These are phyloP conservation scores for Pseudogymnoascus sp. DNA, from an alignment of 2,329 filamentous ascomycete species.

Conservation along the genomic window DNA sequence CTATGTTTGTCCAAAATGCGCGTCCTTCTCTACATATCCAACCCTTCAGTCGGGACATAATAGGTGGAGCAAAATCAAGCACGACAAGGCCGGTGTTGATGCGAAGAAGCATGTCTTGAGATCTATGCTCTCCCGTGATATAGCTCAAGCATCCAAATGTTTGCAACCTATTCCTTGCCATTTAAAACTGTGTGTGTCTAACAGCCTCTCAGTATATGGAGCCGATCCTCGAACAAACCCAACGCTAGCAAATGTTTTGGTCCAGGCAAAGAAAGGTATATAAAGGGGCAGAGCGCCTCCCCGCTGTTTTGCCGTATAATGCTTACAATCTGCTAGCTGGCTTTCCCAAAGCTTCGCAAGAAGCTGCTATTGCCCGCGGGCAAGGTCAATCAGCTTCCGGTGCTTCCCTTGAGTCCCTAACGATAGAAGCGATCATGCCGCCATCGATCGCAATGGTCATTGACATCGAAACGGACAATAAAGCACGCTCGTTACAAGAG, in stretches of 20 bases:
- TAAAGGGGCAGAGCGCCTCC: conserved; percentile 23
- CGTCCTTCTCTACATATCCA: conserved; percentile 38
- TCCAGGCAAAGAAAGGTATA: conserved; percentile 69
- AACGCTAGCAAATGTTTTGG: conserved; percentile 64
- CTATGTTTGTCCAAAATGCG: conserved; percentile 23
- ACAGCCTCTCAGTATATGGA: conserved; percentile 55
- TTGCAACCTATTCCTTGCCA: conserved; percentile 25
- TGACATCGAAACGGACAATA: conserved; percentile 80
- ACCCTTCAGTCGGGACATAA: conserved; percentile 63
- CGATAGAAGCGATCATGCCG: conserved; percentile 74
- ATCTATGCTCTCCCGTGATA: conserved; percentile 60
- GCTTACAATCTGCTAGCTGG: conserved; percentile 44
- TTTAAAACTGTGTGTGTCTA: conserved; percentile 15
- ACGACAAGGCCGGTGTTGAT: conserved; percentile 87
- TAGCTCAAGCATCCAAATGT: conserved; percentile 71
- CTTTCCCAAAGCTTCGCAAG: conserved; percentile 77
- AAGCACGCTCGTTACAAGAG: conserved; percentile 64
- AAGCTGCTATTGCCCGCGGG: conserved; percentile 77
- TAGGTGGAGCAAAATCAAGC: conserved; percentile 93
- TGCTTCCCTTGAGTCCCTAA: conserved; percentile 66
- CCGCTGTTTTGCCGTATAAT: conserved; percentile 12
- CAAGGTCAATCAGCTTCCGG: conserved; percentile 76
- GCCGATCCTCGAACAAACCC: conserved; percentile 67
- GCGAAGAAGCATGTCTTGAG: conserved; percentile 68
- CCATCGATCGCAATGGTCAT: conserved; percentile 71